Conservation (phyloP, 805 yeast genomes). For the Metschnikowia cubensis region DNA sequence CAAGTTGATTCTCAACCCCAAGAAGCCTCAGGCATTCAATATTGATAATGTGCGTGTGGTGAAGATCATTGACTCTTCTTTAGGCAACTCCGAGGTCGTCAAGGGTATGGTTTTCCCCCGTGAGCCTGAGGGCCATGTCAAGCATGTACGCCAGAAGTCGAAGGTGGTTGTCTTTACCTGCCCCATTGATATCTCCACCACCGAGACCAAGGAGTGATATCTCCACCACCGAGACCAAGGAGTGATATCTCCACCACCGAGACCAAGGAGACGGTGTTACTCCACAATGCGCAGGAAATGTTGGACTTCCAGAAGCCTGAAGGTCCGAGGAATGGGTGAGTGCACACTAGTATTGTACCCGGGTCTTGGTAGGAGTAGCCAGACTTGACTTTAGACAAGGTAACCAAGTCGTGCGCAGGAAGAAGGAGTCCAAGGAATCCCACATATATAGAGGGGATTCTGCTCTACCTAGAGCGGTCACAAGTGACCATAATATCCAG, state of each 20-base stretch:
- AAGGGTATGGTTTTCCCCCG: constrained; percentile 98
- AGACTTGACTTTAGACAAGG: no score
- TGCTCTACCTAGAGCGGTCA: no score
- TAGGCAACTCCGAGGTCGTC: constrained; percentile 70
- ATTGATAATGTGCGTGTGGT: constrained; percentile 94
- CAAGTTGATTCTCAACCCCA: constrained; percentile 64
- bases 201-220: no score
- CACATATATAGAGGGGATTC: no score
- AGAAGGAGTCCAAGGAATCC: no score
- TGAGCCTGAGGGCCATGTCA: constrained; percentile 91
- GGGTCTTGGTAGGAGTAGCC: no score
- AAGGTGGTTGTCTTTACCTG: constrained; percentile 92
- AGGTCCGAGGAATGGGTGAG: no score
- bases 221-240: no score
- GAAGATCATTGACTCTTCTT: constrained; percentile 89
- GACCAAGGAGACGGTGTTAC: constrained; percentile 93
- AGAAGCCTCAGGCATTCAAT: constrained; percentile 64
- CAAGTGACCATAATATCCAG: no score
- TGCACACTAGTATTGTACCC: no score
- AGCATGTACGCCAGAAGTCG: constrained; percentile 54
- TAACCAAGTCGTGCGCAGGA: no score
- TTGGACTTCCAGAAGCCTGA: no score
- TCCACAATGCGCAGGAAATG: constrained; percentile 97
- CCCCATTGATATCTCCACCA: constrained; percentile 93
- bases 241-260: constrained; percentile 96